These are phyloP conservation scores for Globisporangium spinosum DNA, from an alignment of 352 stramenopile genomes.

Conservation along the genomic window DNA sequence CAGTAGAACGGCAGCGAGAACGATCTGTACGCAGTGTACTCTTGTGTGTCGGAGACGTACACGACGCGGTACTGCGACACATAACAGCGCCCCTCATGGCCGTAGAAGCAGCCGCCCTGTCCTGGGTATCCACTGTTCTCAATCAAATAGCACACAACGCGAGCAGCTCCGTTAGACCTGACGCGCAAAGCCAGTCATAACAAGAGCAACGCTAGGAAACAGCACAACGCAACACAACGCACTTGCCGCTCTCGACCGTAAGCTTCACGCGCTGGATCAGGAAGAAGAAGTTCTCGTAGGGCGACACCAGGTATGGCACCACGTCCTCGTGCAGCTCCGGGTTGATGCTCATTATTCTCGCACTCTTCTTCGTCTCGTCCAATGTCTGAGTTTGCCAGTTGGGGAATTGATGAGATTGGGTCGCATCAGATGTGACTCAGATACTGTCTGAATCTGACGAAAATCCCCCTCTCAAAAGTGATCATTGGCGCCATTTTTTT, in stretches of 20 bases:
- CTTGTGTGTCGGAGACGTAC: conserved; percentile 43
- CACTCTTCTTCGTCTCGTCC: background rate
- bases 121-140: conserved; percentile 63
- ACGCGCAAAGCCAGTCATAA: background rate
- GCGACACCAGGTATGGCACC: conserved; percentile 73
- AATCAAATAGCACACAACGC: background rate
- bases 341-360: conserved; percentile 65
- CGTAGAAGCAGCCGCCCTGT: conserved; percentile 80
- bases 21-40: conserved; percentile 49
- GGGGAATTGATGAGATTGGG: background rate
- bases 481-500: background rate
- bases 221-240: conserved; percentile 18
- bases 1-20: conserved; percentile 79
- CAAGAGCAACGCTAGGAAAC: background rate
- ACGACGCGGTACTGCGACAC: conserved; percentile 78
- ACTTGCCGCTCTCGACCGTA: conserved; percentile 79
- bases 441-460: background rate
- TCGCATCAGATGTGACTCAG: background rate
- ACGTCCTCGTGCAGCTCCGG: conserved; percentile 55
- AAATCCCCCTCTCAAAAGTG: background rate
- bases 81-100: conserved; percentile 60
- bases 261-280: conserved; percentile 66
- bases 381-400: background rate
- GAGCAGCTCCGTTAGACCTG: background rate
- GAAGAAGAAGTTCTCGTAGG: conserved; percentile 80